phyloP scores from a whole-genome alignment of 768 basidiomycete species.

The Rhodotorula babjevae region DNA sequence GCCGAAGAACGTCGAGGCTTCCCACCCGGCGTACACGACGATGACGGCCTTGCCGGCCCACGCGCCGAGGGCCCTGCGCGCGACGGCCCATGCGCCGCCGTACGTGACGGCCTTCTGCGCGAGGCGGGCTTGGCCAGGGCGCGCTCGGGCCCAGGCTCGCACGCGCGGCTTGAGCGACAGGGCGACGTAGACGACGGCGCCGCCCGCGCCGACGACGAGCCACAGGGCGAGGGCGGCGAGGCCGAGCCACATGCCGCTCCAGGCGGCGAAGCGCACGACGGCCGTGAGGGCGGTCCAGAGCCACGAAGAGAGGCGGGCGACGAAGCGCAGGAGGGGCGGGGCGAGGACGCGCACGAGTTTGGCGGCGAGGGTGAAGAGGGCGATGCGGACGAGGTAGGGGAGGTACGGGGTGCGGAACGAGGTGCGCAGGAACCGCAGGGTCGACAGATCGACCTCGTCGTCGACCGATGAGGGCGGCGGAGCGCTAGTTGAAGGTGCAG shows the following conservation, averaged over 20 bases:
- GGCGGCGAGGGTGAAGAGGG: slow-evolving; percentile 9
- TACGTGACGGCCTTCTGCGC: neutral
- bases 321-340: neutral
- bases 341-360: slow-evolving; percentile 1
- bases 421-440: slow-evolving; percentile 8
- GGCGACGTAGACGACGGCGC: neutral
- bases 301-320: neutral
- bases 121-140: neutral
- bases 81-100: neutral
- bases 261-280: neutral
- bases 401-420: slow-evolving; percentile 9
- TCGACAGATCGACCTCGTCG: slow-evolving; percentile 19
- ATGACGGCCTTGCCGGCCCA: neutral
- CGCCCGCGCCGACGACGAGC: neutral
- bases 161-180: neutral
- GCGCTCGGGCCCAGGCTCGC: neutral
- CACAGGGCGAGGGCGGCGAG: slow-evolving; percentile 8
- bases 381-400: slow-evolving; percentile 18
- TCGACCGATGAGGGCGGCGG: neutral
- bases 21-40: neutral
- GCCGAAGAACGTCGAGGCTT: neutral
- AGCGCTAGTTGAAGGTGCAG: neutral
- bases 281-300: neutral
- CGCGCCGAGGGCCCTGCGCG: neutral
- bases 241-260: slow-evolving; percentile 1